These are phyloP conservation scores for Eimeria sp. DNA, from an alignment of 169 alveolate species.

Conservation along the genomic window DNA sequence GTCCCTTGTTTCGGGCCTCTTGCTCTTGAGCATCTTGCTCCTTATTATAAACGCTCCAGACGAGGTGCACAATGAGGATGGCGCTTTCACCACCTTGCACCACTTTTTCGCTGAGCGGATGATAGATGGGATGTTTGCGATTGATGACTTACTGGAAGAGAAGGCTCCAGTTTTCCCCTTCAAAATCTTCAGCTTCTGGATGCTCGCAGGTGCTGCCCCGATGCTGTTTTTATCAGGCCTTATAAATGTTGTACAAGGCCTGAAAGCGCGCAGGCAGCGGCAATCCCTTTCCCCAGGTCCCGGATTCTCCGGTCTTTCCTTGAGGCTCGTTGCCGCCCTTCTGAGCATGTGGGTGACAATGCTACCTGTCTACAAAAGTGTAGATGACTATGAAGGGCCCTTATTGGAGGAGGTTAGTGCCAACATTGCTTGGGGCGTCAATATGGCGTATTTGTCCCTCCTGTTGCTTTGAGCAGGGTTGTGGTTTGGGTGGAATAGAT, in stretches of 20 bases:
- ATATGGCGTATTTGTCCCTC: neutral
- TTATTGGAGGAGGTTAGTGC: conserved; percentile 3
- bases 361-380: neutral
- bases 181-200: conserved; percentile 13
- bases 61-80: neutral
- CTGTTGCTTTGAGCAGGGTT: neutral
- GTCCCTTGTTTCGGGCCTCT: conserved; percentile 9
- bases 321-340: neutral
- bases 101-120: conserved; percentile 10
- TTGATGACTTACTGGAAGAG: conserved; percentile 3
- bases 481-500: neutral
- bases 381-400: neutral
- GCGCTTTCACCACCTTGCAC: neutral
- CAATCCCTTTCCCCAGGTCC: neutral
- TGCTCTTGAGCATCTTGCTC: conserved; percentile 1
- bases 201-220: conserved; percentile 33
- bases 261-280: conserved; percentile 3
- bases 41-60: conserved; percentile 4
- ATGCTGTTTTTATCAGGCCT: neutral
- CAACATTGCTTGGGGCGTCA: conserved; percentile 6
- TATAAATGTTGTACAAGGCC: neutral
- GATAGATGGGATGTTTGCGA: conserved; percentile 32
- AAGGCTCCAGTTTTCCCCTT: conserved; percentile 2
- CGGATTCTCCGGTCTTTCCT: neutral
- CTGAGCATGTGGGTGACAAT: neutral